Evolutionary conservation across 1,284 basidiomycete genomes (phyloP), one percentile per base, ranked within the genome.

Genomic region (Malassezia sp.): DNA sequence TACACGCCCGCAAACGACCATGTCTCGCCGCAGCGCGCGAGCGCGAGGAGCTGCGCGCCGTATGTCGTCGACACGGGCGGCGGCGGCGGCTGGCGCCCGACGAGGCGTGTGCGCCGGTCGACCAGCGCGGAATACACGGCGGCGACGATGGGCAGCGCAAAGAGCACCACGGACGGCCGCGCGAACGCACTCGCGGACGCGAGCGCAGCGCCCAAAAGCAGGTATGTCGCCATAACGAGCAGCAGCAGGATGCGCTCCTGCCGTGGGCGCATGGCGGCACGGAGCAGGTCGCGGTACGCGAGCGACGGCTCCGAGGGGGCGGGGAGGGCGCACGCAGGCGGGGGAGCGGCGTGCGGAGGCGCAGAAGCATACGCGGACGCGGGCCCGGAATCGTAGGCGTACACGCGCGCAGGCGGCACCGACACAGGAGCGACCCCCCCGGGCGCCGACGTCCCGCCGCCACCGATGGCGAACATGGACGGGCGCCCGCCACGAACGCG

Each of bases 171-270:
- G 24, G 42, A 42, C 5, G 44, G 4, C 0, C 50, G 36, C 3
- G 40, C 38, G 0, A 55, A 26, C 1, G 57, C 53, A 9, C 38
- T 12, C 0, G 45, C 38, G 14, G 30, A 36, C 20, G 49, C 38
- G 3, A 54, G 35, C 4, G 54, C 48, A 7, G 49, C 45, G 11
- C 49, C 40, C 17, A 59, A 32, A 10, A 50, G 36, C 2, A 52
- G 26, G 31, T 57, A 55, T 33, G 54, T 52, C 17, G 53, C 40
- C 12, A 53, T 34, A 8, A 43, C 41, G 5, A 53, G 36, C 9
- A 63, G 49, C 5, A 60, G n/a, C 26, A 57, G 54, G 5, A 56
- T 51, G 22, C 60, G 52, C n/a, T 54, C 47, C 45, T 63, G 60
- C n/a, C 60, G 45, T 18, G 54, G 53, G 10, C 48, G 48, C 27